These are phyloP conservation scores for Ploettnerulaceae sp. DNA, from an alignment of 2,329 filamentous ascomycete genomes.

Conservation along the genomic window DNA sequence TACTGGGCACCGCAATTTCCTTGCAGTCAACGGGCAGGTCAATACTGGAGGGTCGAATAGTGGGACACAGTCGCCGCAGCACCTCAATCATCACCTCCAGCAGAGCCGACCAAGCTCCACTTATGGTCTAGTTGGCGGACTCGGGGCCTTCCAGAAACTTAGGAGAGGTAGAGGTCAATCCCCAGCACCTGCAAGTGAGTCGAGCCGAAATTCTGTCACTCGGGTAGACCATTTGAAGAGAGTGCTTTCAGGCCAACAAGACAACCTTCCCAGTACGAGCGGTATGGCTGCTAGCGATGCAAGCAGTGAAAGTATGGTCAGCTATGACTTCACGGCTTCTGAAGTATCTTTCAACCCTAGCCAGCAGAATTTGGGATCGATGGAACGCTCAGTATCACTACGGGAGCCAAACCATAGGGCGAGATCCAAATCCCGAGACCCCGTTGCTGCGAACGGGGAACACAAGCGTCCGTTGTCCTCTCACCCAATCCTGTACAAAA, in stretches of 20 bases:
- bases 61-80: slow-evolving; percentile 42
- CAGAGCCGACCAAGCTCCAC: slow-evolving; percentile 29
- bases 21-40: slow-evolving; percentile 52
- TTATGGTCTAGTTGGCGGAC: slow-evolving; percentile 30
- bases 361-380: slow-evolving; percentile 18
- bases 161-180: slow-evolving; percentile 53
- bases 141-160: slow-evolving; percentile 40
- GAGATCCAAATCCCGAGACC: slow-evolving; percentile 32
- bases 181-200: slow-evolving; percentile 38
- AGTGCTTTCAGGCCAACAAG: slow-evolving; percentile 50
- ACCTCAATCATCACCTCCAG: slow-evolving; percentile 27
- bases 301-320: slow-evolving; percentile 64
- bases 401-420: slow-evolving; percentile 25
- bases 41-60: slow-evolving; percentile 37
- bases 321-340: slow-evolving; percentile 63
- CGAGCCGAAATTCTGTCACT: slow-evolving; percentile 47
- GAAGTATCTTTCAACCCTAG: slow-evolving; percentile 55
- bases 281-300: slow-evolving; percentile 45
- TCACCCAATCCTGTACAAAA: slow-evolving; percentile 19
- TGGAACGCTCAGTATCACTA: slow-evolving; percentile 28
- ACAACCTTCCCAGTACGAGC: slow-evolving; percentile 35
- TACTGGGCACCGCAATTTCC: slow-evolving; percentile 44
- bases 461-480: slow-evolving; percentile 25
- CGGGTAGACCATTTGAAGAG: slow-evolving; percentile 61
- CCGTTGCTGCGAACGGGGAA: slow-evolving; percentile 19